Evolutionary conservation across 345 rosid species (phyloP).

Genomic region (Eucalyptus shirleyi): DNA sequence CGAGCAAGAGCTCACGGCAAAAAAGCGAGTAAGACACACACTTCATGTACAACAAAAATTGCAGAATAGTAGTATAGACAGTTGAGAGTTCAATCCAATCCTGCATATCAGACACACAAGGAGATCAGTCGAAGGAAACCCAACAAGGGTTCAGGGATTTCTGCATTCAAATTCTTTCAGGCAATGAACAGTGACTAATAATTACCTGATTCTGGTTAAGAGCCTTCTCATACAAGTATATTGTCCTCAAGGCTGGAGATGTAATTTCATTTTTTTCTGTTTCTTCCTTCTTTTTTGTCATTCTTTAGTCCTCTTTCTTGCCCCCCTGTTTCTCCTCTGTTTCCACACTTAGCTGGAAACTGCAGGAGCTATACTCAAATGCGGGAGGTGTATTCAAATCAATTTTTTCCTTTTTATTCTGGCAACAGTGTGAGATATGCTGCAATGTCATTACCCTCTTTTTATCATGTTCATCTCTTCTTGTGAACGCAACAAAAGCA

Average conservation of each 20-base stretch:
- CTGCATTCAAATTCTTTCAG: not conserved
- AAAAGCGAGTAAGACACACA: not conserved
- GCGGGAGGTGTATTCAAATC: not conserved
- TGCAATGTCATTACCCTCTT: not conserved
- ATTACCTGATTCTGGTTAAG: not conserved
- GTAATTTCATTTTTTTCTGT: not conserved
- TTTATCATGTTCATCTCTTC: not conserved
- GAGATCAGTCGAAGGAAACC: not conserved
- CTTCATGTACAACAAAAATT: not conserved
- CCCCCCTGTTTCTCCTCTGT: not conserved
- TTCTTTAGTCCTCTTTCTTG: not conserved
- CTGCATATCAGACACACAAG: not conserved
- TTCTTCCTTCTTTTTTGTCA: not conserved
- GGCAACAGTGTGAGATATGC: not conserved
- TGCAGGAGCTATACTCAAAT: not conserved
- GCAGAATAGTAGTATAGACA: not conserved
- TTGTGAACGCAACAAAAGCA: not conserved
- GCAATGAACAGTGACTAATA: not conserved
- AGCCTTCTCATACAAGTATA: not conserved
- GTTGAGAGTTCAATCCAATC: not conserved
- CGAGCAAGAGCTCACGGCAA: constrained; percentile 10
- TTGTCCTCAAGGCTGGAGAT: not conserved
- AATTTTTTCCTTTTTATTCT: not conserved
- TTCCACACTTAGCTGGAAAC: not conserved
- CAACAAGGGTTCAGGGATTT: not conserved